Conservation (phyloP, 2,329 filamentous ascomycete genomes). For the Xylaria sp. region DNA sequence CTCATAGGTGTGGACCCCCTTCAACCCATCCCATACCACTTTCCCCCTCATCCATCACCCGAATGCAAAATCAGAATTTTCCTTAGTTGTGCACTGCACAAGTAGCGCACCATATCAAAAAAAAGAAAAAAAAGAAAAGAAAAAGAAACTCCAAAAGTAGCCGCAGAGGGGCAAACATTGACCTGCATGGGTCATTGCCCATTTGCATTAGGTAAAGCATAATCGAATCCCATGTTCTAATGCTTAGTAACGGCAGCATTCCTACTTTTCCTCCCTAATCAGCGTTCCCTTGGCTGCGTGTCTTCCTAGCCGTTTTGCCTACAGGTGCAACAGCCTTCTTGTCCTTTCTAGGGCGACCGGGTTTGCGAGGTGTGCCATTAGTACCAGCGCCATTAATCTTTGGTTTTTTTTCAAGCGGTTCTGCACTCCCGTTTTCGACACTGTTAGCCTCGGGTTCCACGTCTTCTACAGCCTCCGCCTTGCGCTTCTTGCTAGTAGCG, state of each 20-base stretch:
- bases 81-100: conserved; percentile 5
- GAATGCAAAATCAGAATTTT: background rate
- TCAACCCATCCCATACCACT: background rate
- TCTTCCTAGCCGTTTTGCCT: conserved; percentile 53
- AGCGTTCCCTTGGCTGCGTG: conserved; percentile 50
- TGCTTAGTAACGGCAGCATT: background rate
- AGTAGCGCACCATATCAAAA: conserved; percentile 13
- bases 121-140: background rate
- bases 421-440: conserved; percentile 36
- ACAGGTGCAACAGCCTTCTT: conserved; percentile 48
- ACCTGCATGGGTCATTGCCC: background rate
- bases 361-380: conserved; percentile 47
- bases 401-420: conserved; percentile 54
- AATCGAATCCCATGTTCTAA: background rate
- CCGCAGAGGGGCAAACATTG: background rate
- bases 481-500: conserved; percentile 45
- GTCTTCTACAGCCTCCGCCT: conserved; percentile 37
- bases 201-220: background rate
- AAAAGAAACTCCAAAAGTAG: conserved; percentile 19
- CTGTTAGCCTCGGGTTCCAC: conserved; percentile 32
- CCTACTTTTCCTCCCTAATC: conserved; percentile 12
- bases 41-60: background rate
- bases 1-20: background rate
- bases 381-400: conserved; percentile 51
- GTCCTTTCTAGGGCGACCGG: conserved; percentile 51